Evolutionary conservation across 2,329 filamentous ascomycete species (phyloP).

Genomic region (Ophiosphaerella narmari): DNA sequence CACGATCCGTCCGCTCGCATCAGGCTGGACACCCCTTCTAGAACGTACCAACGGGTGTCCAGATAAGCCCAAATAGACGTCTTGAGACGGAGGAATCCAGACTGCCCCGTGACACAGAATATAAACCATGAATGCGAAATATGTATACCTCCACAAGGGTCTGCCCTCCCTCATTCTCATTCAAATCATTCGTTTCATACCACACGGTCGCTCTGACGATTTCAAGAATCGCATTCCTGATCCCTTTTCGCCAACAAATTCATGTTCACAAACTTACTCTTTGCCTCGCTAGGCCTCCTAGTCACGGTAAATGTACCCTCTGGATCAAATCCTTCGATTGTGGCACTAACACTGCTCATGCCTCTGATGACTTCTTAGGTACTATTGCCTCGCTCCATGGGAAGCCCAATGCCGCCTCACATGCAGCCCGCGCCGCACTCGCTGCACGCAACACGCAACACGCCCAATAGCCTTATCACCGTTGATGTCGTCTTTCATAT

Average conservation of each 20-base stretch:
- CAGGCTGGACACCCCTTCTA: conserved; percentile 12
- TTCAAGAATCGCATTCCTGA: conserved; percentile 24
- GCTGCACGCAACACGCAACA: conserved; percentile 31
- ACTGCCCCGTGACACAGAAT: conserved; percentile 26
- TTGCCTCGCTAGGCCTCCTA: conserved; percentile 38
- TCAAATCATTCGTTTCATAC: conserved; percentile 19
- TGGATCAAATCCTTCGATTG: conserved; percentile 49
- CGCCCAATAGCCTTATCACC: conserved; percentile 32
- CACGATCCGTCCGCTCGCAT: conserved; percentile 29
- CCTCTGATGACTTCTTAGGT: conserved; percentile 46
- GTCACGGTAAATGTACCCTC: conserved; percentile 20
- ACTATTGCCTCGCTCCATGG: conserved; percentile 44
- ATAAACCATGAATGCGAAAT: conserved; percentile 30
- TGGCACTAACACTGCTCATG: conserved; percentile 44
- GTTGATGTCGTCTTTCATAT: conserved; percentile 54
- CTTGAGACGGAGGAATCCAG: conserved; percentile 42
- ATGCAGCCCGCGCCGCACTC: conserved; percentile 35
- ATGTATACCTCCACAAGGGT: conserved; percentile 12
- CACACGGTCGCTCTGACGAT: conserved; percentile 11
- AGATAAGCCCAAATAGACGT: conserved; percentile 29
- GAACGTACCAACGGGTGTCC: conserved; percentile 23
- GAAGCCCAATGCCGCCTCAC: conserved; percentile 25
- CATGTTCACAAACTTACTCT: conserved; percentile 36
- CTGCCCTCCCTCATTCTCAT: conserved; percentile 10
- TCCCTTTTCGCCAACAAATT: conserved; percentile 11